phyloP scores from a whole-genome alignment of 2,329 filamentous ascomycete genomes.

The Neopestalotiopsis sp. region DNA sequence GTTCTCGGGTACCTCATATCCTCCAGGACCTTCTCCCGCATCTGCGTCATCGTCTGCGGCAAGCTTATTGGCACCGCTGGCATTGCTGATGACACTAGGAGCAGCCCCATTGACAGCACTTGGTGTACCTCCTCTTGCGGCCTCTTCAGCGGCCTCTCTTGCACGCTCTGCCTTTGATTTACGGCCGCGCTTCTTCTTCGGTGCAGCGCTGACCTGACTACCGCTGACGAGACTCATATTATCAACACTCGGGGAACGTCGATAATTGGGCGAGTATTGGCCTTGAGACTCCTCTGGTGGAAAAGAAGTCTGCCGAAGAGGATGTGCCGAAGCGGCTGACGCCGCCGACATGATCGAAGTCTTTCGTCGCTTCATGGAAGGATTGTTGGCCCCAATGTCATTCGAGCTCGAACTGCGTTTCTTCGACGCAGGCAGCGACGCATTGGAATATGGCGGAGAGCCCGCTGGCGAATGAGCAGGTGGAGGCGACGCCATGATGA shows the following conservation, averaged over 20 bases:
- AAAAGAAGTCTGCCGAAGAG: conserved; percentile 81
- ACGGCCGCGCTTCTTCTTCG: conserved; percentile 65
- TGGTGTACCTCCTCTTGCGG: conserved; percentile 41
- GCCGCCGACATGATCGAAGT: conserved; percentile 65
- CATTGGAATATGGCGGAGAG: conserved; percentile 60
- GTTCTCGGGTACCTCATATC: conserved; percentile 59
- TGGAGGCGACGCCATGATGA: conserved; percentile 61
- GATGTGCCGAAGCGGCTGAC: conserved; percentile 61
- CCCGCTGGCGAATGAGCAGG: conserved; percentile 54
- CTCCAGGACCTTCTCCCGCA: conserved; percentile 54
- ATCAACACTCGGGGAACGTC: conserved; percentile 70
- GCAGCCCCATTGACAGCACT: conserved; percentile 50
- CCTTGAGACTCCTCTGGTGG: conserved; percentile 61
- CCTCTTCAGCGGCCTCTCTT: conserved; percentile 51
- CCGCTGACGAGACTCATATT: conserved; percentile 64
- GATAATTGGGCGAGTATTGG: conserved; percentile 54
- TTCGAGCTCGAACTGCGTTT: conserved; percentile 66
- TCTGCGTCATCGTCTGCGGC: conserved; percentile 62
- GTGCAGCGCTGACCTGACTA: conserved; percentile 56
- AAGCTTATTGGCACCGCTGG: conserved; percentile 44
- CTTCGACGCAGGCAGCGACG: conserved; percentile 61
- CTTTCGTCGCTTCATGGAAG: conserved; percentile 70
- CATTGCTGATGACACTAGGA: conserved; percentile 48
- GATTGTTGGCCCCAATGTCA: conserved; percentile 52
- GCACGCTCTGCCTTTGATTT: conserved; percentile 64